Base-by-base conservation (phyloP, 371 early-diverging fungal genomes). In the Basidiobolus meristosporus region DNA sequence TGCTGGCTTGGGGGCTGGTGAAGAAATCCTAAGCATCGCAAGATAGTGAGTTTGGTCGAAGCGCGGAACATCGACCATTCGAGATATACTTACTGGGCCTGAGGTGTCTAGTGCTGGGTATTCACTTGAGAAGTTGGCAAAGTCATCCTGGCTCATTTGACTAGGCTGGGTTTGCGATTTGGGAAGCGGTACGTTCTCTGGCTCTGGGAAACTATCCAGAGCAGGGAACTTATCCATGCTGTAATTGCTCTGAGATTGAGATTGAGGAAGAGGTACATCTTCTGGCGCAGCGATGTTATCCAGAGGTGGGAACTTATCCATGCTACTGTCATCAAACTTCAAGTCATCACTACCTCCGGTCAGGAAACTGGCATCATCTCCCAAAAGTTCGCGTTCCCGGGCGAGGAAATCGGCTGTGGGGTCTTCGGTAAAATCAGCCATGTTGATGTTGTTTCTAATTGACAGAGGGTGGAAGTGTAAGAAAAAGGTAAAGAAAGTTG, bases 351-450 rank as follows among this genome's bases (percentile, higher is more conserved):
- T 26, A 5, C 9, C 26, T 5, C 26, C 26, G 9, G 59, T 57
- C 39, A 83, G 70, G 26, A 73, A 53, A 52, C 73, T 74, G 23
- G 79, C 80, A 52, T 80, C 82, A 31, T 72, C 72, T 33, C 87
- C 87, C 31, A 90, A 66, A 19, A 73, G 67, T 23, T 81, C 90
- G 38, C 77, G 79, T 62, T 93, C 93, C 40, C 86, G 75, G 12
- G 90, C 89, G 39, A 93, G 71, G 41, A 93, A 91, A 43, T 90
- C 90, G 40, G 82, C 82, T 23, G 76, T 78, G 32, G 85, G 84
- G 52, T 90, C 90, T 48, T 62, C 68, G 26, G 3, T 26, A 26
- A 26, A 26, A 26, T 26, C 26, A 26, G 26, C 26, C 26, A 26
- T 26, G 3, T 3, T 26, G 9, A 3, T 26, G 3, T 26, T 26